Conservation (phyloP, 805 yeast species). For the Lipomyces mesembrius region DNA sequence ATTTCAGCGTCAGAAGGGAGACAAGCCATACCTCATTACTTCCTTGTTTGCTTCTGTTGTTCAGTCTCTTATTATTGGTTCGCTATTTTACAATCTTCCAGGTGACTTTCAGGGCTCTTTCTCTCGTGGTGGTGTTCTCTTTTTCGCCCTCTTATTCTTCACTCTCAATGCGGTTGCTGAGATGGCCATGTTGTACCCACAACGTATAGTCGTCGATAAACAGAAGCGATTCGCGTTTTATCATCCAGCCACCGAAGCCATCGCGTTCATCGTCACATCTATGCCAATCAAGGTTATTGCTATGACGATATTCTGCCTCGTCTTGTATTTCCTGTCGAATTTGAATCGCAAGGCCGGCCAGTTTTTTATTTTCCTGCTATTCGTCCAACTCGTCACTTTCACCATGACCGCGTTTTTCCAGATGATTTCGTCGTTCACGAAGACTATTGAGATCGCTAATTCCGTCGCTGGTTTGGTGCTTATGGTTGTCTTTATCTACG, state of each 20-base stretch:
- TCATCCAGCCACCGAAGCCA: conserved; percentile 67
- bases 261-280: conserved; percentile 65
- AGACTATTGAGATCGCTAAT: conserved; percentile 49
- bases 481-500: conserved; percentile 50
- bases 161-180: conserved; percentile 54
- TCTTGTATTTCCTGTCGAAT: conserved; percentile 59
- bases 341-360: conserved; percentile 58
- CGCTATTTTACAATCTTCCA: conserved; percentile 61
- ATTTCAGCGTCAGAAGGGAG: conserved; percentile 59
- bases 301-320: conserved; percentile 54
- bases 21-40: conserved; percentile 55
- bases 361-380: conserved; percentile 57
- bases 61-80: conserved; percentile 66
- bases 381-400: conserved; percentile 52
- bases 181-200: conserved; percentile 51
- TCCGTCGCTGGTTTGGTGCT: conserved; percentile 54
- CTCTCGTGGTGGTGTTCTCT: conserved; percentile 67
- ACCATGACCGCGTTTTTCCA: conserved; percentile 62
- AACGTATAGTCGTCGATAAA: conserved; percentile 62
- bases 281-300: conserved; percentile 56
- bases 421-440: conserved; percentile 47
- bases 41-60: conserved; percentile 54
- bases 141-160: conserved; percentile 56
- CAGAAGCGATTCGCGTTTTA: conserved; percentile 63
- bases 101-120: conserved; percentile 60